These are phyloP conservation scores for Pseudopyrenochaeta lycopersici DNA, from an alignment of 2,329 filamentous ascomycete species.

Conservation along the genomic window DNA sequence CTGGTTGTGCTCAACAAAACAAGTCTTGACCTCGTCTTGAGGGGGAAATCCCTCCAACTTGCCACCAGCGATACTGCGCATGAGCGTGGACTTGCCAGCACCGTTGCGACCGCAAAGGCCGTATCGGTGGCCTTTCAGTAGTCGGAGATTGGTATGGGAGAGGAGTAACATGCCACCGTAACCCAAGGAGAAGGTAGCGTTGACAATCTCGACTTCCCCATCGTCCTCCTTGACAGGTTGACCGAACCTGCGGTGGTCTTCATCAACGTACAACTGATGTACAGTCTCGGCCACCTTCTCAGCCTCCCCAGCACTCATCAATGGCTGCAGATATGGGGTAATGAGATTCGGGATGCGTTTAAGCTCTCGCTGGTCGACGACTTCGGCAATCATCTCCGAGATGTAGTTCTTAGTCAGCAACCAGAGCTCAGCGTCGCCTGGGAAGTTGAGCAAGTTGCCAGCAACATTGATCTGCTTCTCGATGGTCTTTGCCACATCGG, in stretches of 20 bases:
- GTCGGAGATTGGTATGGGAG: constrained; percentile 92
- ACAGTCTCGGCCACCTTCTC: constrained; percentile 75
- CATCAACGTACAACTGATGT: constrained; percentile 79
- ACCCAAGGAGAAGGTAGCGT: constrained; percentile 95
- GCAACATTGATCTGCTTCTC: constrained; percentile 78
- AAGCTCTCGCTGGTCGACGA: constrained; percentile 83
- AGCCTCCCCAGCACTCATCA: constrained; percentile 71
- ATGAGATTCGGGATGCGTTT: constrained; percentile 75
- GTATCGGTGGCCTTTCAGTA: constrained; percentile 96
- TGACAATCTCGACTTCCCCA: constrained; percentile 94
- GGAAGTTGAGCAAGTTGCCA: constrained; percentile 68
- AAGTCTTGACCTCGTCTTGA: constrained; percentile 90
- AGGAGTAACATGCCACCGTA: constrained; percentile 98
- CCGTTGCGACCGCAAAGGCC: constrained; percentile 97
- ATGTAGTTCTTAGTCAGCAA: constrained; percentile 77
- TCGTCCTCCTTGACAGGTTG: constrained; percentile 87
- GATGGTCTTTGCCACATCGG: constrained; percentile 78
- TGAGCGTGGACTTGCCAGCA: constrained; percentile 97
- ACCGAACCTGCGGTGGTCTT: constrained; percentile 88
- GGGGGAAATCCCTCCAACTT: constrained; percentile 97
- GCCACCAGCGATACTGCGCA: constrained; percentile 93
- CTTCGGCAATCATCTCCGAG: constrained; percentile 83
- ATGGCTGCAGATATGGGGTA: constrained; percentile 75
- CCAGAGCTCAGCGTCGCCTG: constrained; percentile 70
- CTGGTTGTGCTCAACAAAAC: constrained; percentile 99